Conservation (phyloP, 2,329 filamentous ascomycete species). For the Microsporum ferrugineum region DNA sequence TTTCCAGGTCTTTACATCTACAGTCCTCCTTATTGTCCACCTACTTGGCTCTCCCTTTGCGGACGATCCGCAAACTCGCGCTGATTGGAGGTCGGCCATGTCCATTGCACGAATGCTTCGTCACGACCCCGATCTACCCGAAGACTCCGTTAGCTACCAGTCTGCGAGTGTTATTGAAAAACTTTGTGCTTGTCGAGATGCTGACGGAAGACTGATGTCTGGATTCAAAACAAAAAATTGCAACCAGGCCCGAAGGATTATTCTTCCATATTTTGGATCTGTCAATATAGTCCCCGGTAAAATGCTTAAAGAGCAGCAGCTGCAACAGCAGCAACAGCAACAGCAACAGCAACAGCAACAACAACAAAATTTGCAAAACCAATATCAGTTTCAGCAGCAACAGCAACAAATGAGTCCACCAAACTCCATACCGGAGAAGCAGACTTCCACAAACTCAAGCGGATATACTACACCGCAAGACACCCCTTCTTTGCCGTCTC, state of each 20-base stretch:
- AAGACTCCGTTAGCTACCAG: conserved; percentile 36
- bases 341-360: background rate
- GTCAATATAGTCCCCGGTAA: conserved; percentile 28
- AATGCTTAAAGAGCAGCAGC: conserved; percentile 17
- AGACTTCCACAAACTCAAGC: background rate
- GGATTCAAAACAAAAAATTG: background rate
- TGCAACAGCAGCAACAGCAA: background rate
- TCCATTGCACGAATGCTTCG: conserved; percentile 25
- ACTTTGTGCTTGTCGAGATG: conserved; percentile 22
- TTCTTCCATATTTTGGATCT: conserved; percentile 39
- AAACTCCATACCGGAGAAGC: background rate
- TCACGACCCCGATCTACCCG: conserved; percentile 23
- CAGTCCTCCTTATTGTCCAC: conserved; percentile 36
- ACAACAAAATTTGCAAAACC: background rate
- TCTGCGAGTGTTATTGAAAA: conserved; percentile 32
- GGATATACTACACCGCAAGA: conserved; percentile 1
- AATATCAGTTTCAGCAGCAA: background rate
- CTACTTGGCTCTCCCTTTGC: conserved; percentile 23
- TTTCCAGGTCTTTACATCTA: conserved; percentile 38
- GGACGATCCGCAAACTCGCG: background rate
- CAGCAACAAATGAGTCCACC: background rate
- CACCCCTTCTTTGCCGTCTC: background rate
- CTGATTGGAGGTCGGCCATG: conserved; percentile 25
- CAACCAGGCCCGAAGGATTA: conserved; percentile 22
- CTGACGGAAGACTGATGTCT: conserved; percentile 1